Evolutionary conservation across 345 rosid genomes (phyloP).

Genomic region (Crucihimalaya himalaica): DNA sequence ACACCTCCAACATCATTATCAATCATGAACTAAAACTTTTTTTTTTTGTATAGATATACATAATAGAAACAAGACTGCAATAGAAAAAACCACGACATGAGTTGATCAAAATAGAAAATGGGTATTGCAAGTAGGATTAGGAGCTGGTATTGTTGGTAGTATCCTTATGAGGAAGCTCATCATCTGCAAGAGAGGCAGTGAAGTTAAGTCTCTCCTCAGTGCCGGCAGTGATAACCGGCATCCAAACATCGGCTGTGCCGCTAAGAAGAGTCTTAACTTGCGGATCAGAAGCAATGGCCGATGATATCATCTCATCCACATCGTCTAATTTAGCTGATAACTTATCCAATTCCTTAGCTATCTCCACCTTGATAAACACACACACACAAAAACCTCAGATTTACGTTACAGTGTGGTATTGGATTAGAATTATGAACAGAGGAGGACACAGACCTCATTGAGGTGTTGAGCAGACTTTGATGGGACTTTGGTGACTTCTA

Average conservation of each 20-base stretch:
- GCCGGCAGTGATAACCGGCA: constrained; percentile 86
- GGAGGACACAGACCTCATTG: constrained; percentile 54
- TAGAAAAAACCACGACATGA: not conserved
- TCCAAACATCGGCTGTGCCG: constrained; percentile 75
- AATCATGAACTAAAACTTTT: not conserved
- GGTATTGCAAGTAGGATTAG: too few relatives aligned
- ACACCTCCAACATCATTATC: not conserved
- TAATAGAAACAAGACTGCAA: not conserved
- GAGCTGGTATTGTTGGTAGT: constrained; percentile 14
- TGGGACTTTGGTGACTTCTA: constrained; percentile 79
- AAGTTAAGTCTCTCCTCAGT: constrained; percentile 69
- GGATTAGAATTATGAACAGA: too few relatives aligned
- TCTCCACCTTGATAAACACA: constrained; percentile 59
- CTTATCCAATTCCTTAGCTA: constrained; percentile 80
- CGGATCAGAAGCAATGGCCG: constrained; percentile 71
- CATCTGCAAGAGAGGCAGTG: constrained; percentile 44
- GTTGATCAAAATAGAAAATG: constrained; percentile 8
- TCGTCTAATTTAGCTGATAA: constrained; percentile 73
- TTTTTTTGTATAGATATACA: not conserved
- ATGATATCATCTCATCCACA: constrained; percentile 83
- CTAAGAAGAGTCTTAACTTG: constrained; percentile 74
- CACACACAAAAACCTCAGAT: not conserved
- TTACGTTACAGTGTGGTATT: not conserved
- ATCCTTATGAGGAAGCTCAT: constrained; percentile 21
- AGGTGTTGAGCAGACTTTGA: constrained; percentile 54